Base-by-base conservation (phyloP, 192 early-diverging fungal genomes). In the Phycomyces nitens region DNA sequence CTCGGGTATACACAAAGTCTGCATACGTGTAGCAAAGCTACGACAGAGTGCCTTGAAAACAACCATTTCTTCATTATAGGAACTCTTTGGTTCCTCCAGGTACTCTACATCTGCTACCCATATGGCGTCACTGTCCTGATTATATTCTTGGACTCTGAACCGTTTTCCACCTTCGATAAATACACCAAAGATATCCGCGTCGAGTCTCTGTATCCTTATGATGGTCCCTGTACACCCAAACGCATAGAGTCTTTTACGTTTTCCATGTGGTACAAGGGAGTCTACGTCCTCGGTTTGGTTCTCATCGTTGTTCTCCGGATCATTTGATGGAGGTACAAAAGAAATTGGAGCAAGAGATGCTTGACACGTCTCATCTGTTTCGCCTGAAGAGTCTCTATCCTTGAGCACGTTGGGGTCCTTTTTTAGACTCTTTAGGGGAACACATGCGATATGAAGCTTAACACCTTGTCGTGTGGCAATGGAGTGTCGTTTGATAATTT, bases 1-100 rank as follows among this genome's bases (percentile, higher is more conserved):
- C 3, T 82, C 74, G 10, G 91, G 91, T 26, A 93, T 70, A 42
- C 88, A 84, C 18, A 93, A 74, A 27, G 86, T 84, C 67, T 70
- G 84, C 58, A 73, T 84, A 66, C 77, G 85, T 65, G 69, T 57
- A 21, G 77, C 68, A 69, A 85, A 80, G 60, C 83, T 80, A n/a
- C 75, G 65, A 38, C 79, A 84, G 21, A 79, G 77, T 24, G 87
- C 77, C 39, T 82, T 77, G 60, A 90, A 74, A 27, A 74, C 73
- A 29, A 89, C 69, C 43, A 82, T 75, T 15, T 77, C 63, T 22
- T 86, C 85, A 22, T 79, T 77, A 15, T 84, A 62, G 53, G 86
- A 81, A 27, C 76, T 60, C 47, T 40, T n/a, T 18, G 42, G 12
- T 39, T 88, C 84, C 1, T 77, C 71, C 24, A 80, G 55, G 5